Evolutionary conservation across 2,329 filamentous ascomycete species (phyloP).

Genomic region (Fusarium duplospermum): DNA sequence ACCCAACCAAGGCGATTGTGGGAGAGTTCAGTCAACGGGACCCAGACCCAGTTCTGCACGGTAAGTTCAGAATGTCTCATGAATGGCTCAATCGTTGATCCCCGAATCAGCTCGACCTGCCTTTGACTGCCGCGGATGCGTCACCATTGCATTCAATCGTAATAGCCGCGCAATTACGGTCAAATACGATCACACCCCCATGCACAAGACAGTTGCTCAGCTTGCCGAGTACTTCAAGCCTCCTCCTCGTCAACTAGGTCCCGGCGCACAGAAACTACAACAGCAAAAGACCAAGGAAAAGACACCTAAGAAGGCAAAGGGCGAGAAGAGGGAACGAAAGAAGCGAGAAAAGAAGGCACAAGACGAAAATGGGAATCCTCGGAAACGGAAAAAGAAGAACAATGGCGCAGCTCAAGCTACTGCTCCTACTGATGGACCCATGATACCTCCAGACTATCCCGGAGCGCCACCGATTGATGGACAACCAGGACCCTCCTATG

Average conservation of each 20-base stretch:
- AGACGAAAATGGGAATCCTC: constrained; percentile 41
- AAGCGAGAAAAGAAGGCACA: constrained; percentile 36
- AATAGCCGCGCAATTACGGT: constrained; percentile 60
- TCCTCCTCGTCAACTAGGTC: constrained; percentile 51
- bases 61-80: constrained; percentile 49
- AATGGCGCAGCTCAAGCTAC: constrained; percentile 32
- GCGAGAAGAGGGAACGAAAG: constrained; percentile 42
- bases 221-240: constrained; percentile 61
- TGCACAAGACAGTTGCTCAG: constrained; percentile 67
- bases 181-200: constrained; percentile 66
- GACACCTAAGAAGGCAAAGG: constrained; percentile 44
- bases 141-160: constrained; percentile 63
- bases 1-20: constrained; percentile 53
- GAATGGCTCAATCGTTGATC: background rate
- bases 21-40: constrained; percentile 63
- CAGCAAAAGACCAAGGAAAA: constrained; percentile 41
- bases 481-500: constrained; percentile 16
- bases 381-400: constrained; percentile 46
- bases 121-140: constrained; percentile 67
- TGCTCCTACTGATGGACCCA: constrained; percentile 14
- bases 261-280: constrained; percentile 41
- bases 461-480: constrained; percentile 9
- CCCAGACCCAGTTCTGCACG: constrained; percentile 57
- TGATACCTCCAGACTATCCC: constrained; percentile 28
- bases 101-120: constrained; percentile 61